Base-by-base conservation (phyloP, 2,329 filamentous ascomycete genomes). In the Beauveria sp. region DNA sequence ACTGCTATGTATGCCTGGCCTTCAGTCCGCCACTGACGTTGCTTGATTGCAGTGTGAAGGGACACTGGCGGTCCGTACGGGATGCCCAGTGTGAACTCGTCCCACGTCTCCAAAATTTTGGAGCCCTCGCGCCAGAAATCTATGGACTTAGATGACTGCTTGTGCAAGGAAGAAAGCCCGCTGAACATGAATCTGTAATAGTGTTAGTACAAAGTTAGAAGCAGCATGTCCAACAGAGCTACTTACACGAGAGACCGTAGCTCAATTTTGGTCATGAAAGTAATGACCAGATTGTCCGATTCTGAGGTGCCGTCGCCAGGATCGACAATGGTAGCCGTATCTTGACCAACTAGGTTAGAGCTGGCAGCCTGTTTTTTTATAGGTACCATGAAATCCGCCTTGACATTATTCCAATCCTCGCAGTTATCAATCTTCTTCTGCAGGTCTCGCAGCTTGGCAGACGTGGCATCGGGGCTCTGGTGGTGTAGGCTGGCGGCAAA, bases 1-100 rank as follows among this genome's bases (percentile, higher is more conserved):
- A 91, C 79, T 56, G 87, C 82, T 42, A 91, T 78, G 65, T 91
- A 88, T 70, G 85, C 86, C 63, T 85, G 83, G 8, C 91, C 78
- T 58, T 86, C 80, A 61, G 77, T 79, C 56, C 87, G 83, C 87
- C 88, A 91, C 63, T 83, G 79, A 10, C 82, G 79, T 52, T 86
- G 79, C 64, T 79, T 74, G 30, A 86, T 79, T 12, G 85, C 84
- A 53, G 81, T n/a, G 45, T 81, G 78, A 18, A 89, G 74, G 74
- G 84, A 81, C 55, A 84, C 77, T 0, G 80, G 74, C 12, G 73
- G 66, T 56, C 75, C 72, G 63, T 73, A 79, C 60, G 67, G 67
- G 28, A 71, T 74, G 6, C 72, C 73, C n/a, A 68, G 62, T 1
- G 72, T 74, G 3, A 68, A 70, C 20, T 63, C 65, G 52, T 76